Evolutionary conservation across 1,284 basidiomycete genomes (phyloP).

Genomic region (Gymnopus androsaceus): DNA sequence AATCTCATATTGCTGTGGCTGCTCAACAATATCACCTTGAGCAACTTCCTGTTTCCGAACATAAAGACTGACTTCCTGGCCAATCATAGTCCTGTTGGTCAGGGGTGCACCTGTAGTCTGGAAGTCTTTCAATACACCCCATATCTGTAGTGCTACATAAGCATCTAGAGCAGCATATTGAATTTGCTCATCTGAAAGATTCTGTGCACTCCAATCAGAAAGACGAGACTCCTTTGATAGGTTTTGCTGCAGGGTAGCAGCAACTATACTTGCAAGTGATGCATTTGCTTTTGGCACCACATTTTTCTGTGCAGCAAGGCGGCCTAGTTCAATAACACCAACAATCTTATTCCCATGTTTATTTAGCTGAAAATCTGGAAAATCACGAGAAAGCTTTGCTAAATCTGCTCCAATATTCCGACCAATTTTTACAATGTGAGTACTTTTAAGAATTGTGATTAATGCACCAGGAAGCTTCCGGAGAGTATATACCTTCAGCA

Average conservation of each 20-base stretch:
- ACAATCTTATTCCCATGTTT: slow-evolving; percentile 11
- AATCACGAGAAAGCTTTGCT: slow-evolving; percentile 20
- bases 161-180: slow-evolving; percentile 22
- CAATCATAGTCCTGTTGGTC: background rate
- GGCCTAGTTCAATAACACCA: slow-evolving; percentile 17
- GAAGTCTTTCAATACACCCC: slow-evolving; percentile 9
- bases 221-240: slow-evolving; percentile 11
- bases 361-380: slow-evolving; percentile 16
- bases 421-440: slow-evolving; percentile 19
- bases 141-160: slow-evolving; percentile 17
- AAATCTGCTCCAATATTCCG: slow-evolving; percentile 17
- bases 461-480: slow-evolving; percentile 4
- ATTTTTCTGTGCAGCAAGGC: slow-evolving; percentile 18
- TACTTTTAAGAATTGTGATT: slow-evolving; percentile 14
- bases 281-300: slow-evolving; percentile 16
- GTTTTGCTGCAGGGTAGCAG: slow-evolving; percentile 10
- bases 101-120: background rate
- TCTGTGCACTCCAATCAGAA: slow-evolving; percentile 14
- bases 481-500: slow-evolving; percentile 1
- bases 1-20: slow-evolving; percentile 1
- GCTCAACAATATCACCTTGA: slow-evolving; percentile 3
- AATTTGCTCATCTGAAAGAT: slow-evolving; percentile 9
- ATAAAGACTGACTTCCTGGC: too few species aligned
- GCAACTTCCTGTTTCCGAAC: slow-evolving; percentile 13
- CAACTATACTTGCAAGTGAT: slow-evolving; percentile 16